These are phyloP conservation scores for Mycosarcoma maydis DNA, from an alignment of 1,284 basidiomycete genomes.

Conservation along the genomic window DNA sequence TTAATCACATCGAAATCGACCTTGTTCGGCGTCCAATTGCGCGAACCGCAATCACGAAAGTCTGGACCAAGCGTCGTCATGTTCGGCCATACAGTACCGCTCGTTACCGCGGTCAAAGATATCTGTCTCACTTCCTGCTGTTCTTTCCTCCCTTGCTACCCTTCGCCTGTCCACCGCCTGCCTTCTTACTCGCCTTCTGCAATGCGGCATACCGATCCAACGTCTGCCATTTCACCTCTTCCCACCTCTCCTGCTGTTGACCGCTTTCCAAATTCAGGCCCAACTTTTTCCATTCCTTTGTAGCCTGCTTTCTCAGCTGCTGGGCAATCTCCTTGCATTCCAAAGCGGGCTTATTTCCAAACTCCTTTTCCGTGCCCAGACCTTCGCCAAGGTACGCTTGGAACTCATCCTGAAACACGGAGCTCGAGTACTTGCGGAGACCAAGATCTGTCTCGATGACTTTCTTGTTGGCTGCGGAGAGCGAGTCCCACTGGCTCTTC, in stretches of 20 bases:
- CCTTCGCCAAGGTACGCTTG: conserved; percentile 62
- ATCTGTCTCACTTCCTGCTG: conserved; percentile 34
- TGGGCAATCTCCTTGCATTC: conserved; percentile 43
- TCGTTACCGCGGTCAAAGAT: too few relatives aligned
- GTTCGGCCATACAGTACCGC: too few relatives aligned
- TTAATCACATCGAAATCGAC: too few relatives aligned
- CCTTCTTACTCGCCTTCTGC: conserved; percentile 33
- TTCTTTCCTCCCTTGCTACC: conserved; percentile 30
- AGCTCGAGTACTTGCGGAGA: conserved; percentile 54
- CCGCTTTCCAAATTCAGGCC: conserved; percentile 20
- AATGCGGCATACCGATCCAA: conserved; percentile 37
- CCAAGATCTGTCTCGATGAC: conserved; percentile 56
- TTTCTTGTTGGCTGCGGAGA: conserved; percentile 33
- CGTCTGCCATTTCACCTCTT: conserved; percentile 41
- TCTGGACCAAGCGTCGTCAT: too few relatives aligned
- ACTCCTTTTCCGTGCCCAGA: conserved; percentile 45
- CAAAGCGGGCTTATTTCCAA: conserved; percentile 50
- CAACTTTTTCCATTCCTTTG: conserved; percentile 34
- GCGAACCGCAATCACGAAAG: too few relatives aligned
- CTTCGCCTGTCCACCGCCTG: conserved; percentile 3
- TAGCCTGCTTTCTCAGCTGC: conserved; percentile 21
- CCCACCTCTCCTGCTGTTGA: conserved; percentile 33
- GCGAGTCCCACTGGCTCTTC: conserved; percentile 23
- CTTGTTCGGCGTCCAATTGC: too few relatives aligned
- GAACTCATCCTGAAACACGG: conserved; percentile 59